Base-by-base conservation (phyloP, 2,329 filamentous ascomycete genomes). In the Cytospora chrysosperma region DNA sequence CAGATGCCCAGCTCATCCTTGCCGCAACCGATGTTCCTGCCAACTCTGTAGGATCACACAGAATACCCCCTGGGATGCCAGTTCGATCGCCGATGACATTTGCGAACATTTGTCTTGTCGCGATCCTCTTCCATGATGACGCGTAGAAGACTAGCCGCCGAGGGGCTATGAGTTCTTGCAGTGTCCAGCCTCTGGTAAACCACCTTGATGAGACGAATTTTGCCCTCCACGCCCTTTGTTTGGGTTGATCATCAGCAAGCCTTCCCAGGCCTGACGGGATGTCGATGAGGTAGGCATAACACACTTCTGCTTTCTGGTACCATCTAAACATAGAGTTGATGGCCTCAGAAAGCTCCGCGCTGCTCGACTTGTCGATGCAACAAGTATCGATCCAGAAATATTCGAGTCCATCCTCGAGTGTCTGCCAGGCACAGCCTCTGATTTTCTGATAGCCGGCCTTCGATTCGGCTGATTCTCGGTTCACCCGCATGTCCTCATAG, bases 1-100 rank as follows among this genome's bases (percentile, higher is more conserved):
- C 34, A 3, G 71, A 51, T 2, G 70, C 71, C 72, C 72, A 73
- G 17, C 68, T 69, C 71, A 72, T 72, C 24, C 67, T 66, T 59
- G 69, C 66, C 0, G 69, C 67, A 8, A 70, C 61, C 43, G 21
- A 13, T 15, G 8, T 21, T 7, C 30, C 62, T 8, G 67, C 27
- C 40, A 72, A 70, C 2, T 37, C 50, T 17, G 69, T 70, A 28
- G 69, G 59, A 3, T 28, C 21, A 13, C 66, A 61, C 15, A 72
- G 56, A 10, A 40, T 56, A 3, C 66, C 67, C 8, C 69, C 61
- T 8, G 64, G 27, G 1, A 66, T 66, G 32, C 67, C 69, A 3
- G 66, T 70, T 17, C 67, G 68, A 8, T 5, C 5, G 4, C 2
- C 1, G 7, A 40, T 40, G 1, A 7, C 1, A 4, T 5, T 2